Base-by-base conservation (phyloP, 345 rosid genomes). In the Eutrema japonicum region DNA sequence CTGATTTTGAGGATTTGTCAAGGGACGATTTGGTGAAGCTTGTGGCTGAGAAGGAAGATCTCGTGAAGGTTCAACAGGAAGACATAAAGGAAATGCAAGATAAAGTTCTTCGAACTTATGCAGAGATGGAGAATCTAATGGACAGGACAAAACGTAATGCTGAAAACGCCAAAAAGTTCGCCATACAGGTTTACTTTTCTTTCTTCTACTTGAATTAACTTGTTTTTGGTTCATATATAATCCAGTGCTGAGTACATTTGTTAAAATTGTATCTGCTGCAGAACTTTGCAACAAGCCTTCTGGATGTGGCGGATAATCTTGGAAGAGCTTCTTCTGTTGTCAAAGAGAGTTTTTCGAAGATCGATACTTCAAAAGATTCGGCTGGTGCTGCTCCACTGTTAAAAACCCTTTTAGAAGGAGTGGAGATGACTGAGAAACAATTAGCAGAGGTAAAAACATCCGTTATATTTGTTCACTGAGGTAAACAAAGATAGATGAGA, bases 361-460 rank as follows among this genome's bases (percentile, higher is more conserved):
- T 92, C 3, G 92, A 90, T 47, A 53, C 83, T 18, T 87, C 96
- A 48, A 73, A 78, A 40, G 96, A 88, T 72, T 47, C 86, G 7
- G 62, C 73, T 12, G 89, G 91, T 55, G 96, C 93, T 54, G 83
- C 76, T 49, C 86, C 88, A 35, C 85, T 92, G 30, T 79, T 95
- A 36, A 85, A 85, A 76, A 90, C 86, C 6, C 96, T 95, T 71
- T 77, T 92, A 41, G 96, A 89, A 79, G 98, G 99, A 48, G 99
- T 95, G 77, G 97, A 90, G 71, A 95, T 92, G 99, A 95, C 99
- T 10, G 99, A 92, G 82, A 95, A 92, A 78, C 97, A 92, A 76
- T 85, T 95, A 62, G 79, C 54, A n/a, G 91, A 86, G 88, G 99
- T 92, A 77, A 75, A 11, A 55, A 13, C 16, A 3, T 46, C 3